phyloP scores from a whole-genome alignment of 1,284 basidiomycete species.

The Leccinum huronense region DNA sequence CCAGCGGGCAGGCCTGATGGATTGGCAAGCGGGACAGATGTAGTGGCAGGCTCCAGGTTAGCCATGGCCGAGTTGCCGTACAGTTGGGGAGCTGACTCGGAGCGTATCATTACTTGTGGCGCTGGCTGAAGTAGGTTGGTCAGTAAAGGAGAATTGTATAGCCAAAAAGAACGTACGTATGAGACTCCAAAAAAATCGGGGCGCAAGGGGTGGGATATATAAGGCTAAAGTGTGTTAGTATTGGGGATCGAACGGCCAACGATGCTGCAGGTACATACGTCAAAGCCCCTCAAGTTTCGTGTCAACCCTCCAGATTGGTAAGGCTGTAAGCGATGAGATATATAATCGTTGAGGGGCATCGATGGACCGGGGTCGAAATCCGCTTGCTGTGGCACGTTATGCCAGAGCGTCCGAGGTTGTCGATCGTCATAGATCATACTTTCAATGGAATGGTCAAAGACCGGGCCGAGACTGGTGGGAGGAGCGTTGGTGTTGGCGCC shows the following conservation, averaged over 20 bases:
- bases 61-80: background rate
- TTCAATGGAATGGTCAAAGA: background rate
- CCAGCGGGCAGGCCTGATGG: no score
- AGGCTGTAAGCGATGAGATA: background rate
- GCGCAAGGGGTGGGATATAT: background rate
- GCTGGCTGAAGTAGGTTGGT: background rate
- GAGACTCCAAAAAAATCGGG: background rate
- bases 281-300: background rate
- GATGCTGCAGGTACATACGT: no score
- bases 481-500: background rate
- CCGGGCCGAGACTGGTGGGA: background rate
- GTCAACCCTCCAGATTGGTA: background rate
- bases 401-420: background rate
- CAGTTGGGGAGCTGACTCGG: background rate
- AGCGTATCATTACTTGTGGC: background rate
- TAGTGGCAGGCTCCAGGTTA: background rate
- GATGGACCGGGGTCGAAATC: background rate
- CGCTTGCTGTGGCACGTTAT: background rate
- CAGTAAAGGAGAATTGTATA: background rate
- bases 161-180: background rate
- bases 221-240: no score
- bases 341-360: background rate
- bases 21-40: background rate
- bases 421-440: background rate
- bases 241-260: no score